Evolutionary conservation across 2,329 filamentous ascomycete genomes (phyloP), one percentile per base, ranked within the genome.

Genomic region (Aspergillus brunneoviolaceus): DNA sequence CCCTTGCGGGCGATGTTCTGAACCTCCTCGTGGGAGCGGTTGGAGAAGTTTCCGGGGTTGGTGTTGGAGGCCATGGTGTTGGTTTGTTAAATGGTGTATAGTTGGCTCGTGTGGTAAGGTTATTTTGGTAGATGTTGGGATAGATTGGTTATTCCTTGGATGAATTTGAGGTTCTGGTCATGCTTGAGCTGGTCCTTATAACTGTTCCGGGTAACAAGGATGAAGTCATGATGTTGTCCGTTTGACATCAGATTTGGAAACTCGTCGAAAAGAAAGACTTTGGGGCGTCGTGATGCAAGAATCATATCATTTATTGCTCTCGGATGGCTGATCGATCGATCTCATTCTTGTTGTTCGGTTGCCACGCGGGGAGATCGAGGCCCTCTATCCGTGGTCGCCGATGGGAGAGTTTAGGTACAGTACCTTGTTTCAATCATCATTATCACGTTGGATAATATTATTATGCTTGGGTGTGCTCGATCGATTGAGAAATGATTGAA

Each of bases 1-100:
- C 73, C 73, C 65, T 76, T 72, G 51, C 63, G 64, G 51, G 73
- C 76, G 57, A 81, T 79, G 3, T 76, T 71, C 3, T 72, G 67
- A 16, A 81, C 79, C 65, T 83, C 80, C 14, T 81, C 79, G 57
- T 77, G 76, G 61, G 79, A 70, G 6, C 74, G 72, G 71, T 77
- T 78, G 68, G 72, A 69, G 63, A 76, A 77, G 63, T 78, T 78
- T 60, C 72, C 74, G 42, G 75, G 75, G 65, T 78, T 78, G 55
- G 66, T 50, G 60, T 67, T 71, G 27, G 63, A 57, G 50, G 59
- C 55, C 65, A 67, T 67, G 16, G 45, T 49, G 39, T n/a, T 48
- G 21, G 3, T 9, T 31, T 23, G 39, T 16, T 5, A 5, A 1
- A 11, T 48, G 25, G 7, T 11, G 21, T 25, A 11, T 9, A 6